These are phyloP conservation scores for Backusella tarrabulga DNA, from an alignment of 192 early-diverging fungal species.

Conservation along the genomic window DNA sequence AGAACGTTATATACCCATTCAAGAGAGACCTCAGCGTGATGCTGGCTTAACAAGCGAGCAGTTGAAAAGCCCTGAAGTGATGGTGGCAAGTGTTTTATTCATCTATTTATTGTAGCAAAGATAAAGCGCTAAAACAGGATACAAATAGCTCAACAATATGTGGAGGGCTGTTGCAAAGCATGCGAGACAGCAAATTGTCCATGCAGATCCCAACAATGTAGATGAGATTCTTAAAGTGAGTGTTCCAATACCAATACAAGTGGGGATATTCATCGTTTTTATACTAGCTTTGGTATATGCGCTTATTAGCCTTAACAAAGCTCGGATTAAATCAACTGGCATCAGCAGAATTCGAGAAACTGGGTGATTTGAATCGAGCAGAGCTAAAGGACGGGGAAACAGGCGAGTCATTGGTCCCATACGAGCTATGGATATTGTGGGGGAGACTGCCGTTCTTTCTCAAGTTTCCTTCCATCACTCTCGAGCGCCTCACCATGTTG, in stretches of 20 bases:
- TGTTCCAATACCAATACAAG: not conserved
- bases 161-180: slow-evolving; percentile 49
- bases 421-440: slow-evolving; percentile 47
- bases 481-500: slow-evolving; percentile 43
- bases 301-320: slow-evolving; percentile 46
- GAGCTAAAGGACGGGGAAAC: slow-evolving; percentile 27
- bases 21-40: slow-evolving; percentile 41
- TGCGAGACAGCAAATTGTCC: slow-evolving; percentile 42
- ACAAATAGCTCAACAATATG: slow-evolving; percentile 42
- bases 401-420: slow-evolving; percentile 48
- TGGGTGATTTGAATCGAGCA: slow-evolving; percentile 44
- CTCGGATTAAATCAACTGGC: slow-evolving; percentile 50
- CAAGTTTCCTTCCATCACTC: slow-evolving; percentile 36
- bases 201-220: slow-evolving; percentile 34
- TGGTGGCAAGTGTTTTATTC: slow-evolving; percentile 29
- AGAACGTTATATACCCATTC: slow-evolving; percentile 43
- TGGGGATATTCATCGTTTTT: not conserved
- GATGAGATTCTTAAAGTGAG: slow-evolving; percentile 45
- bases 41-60: slow-evolving; percentile 35
- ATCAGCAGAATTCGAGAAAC: slow-evolving; percentile 49
- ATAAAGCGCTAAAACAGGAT: not conserved
- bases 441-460: slow-evolving; percentile 41
- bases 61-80: slow-evolving; percentile 32
- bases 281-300: slow-evolving; percentile 49
- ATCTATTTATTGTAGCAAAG: not conserved